Conservation (phyloP, 2,329 filamentous ascomycete genomes). For the Zasmidium citrigriseum region DNA sequence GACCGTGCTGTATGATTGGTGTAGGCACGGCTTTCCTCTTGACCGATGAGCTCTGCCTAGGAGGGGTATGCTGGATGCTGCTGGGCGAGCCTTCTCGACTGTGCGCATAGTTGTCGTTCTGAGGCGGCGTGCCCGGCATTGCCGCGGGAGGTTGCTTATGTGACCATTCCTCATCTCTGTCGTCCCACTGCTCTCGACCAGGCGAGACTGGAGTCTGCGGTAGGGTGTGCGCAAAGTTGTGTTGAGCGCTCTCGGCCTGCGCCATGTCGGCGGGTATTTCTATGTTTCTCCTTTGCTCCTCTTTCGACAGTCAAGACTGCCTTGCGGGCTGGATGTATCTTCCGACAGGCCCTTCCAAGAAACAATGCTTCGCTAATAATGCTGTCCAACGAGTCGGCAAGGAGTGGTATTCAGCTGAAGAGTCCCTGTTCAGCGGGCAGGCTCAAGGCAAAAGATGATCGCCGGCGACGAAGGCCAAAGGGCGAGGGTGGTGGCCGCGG, state of each 20-base stretch:
- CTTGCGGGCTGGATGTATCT: background rate
- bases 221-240: background rate
- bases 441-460: background rate
- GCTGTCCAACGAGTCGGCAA: background rate
- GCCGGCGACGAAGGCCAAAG: background rate
- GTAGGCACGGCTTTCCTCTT: conserved; percentile 3
- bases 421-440: background rate
- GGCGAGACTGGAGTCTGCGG: conserved; percentile 8
- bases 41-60: background rate
- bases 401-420: background rate
- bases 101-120: conserved; percentile 13
- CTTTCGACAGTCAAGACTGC: background rate
- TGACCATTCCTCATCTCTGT: conserved; percentile 8
- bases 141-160: background rate
- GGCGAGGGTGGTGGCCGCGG: background rate
- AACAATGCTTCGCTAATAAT: background rate
- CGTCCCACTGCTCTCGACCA: conserved; percentile 7
- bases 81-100: conserved; percentile 16
- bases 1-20: conserved; percentile 10
- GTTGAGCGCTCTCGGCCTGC: conserved; percentile 7
- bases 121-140: conserved; percentile 15
- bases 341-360: background rate
- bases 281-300: background rate
- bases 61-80: conserved; percentile 20
- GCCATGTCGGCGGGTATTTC: conserved; percentile 6